Evolutionary conservation across 352 stramenopile species (phyloP), one percentile per base, ranked within the genome.

Genomic region (Thraustochytrium striatum): DNA sequence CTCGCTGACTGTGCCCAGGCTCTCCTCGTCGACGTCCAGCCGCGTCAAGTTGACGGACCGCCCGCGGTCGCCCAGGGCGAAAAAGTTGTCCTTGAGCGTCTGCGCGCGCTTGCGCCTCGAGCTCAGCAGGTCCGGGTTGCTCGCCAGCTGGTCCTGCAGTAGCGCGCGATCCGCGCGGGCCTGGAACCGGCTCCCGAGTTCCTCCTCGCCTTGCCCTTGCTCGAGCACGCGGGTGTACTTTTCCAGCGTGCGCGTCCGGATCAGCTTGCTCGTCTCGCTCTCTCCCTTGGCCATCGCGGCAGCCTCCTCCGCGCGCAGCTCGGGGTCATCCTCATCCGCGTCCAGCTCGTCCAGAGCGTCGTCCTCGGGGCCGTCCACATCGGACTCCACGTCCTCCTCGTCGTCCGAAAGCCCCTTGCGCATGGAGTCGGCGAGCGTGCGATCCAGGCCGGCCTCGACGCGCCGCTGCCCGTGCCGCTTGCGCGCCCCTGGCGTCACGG

Each of bases 321-420:
- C 5, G 5, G 5, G 5, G 5, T 61, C 65, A 13, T 62, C 19
- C 9, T 75, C n/a, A 5, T 28, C 13, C 3, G 28, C 52, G 30
- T 75, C 65, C 38, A 11, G 2, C 7, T 28, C 25, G 25, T 53
- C 61, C 16, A 36, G 19, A n/a, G 7, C 28, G 0, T 70, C 5
- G 7, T 75, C 65, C 16, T 75, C 44, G 9, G 58, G 41, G 65
- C 32, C 41, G 1, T 75, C 65, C 19, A 36, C 65, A 8, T 75
- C 65, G 5, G 28, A 30, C 8, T 75, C 36, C 47, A 16, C 44
- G 21, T 38, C 43, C 16, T 58, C 21, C 9, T 28, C 32, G 52
- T 41, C 43, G 32, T 70, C 65, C 3, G 39, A 47, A 47, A 5
- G 13, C 5, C 5, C 39, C 13, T n/a, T n/a, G n/a, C 5, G 13